Base-by-base conservation (phyloP, 129 eudicot genomes). In the Tagetes erecta region DNA sequence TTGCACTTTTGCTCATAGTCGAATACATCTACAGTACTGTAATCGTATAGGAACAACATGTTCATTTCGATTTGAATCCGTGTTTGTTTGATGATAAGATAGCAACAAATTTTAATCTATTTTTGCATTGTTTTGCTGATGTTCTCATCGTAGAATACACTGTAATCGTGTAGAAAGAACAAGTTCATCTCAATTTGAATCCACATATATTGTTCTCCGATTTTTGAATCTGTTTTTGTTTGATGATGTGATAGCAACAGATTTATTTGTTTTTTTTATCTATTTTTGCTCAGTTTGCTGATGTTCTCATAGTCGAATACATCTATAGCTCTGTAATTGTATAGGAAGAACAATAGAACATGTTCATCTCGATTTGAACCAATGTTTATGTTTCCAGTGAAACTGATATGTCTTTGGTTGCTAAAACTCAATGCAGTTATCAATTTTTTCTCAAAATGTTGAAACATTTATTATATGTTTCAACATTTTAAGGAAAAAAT, bases 351-450 rank as follows among this genome's bases (percentile, higher is more conserved):
- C 76, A 56, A 41, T 53, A 71, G 51, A 55, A 38, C 66, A 56
- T 30, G 67, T 72, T 8, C 1, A 40, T 72, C 39, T 71, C 53
- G 67, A 72, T 57, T 72, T 39, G 8, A 72, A 56, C 5, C 42
- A 13, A 41, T 55, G 27, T 37, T 60, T 11, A 60, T 35, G 40
- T 31, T 58, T 58, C 3, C 14, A 58, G 64, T 58, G 44, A 58
- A 47, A 38, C 14, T 47, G 45, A n/a, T 52, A 13, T 31, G 5
- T 11, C 7, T 27, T 59, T 51, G 51, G 41, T 38, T 70, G 64
- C 55, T 6, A 70, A 49, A 53, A 56, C 2, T 53, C 38, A 52
- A 13, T 66, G 35, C n/a, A 76, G 63, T 33, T 51, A 31, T 52
- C 60, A 3, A 34, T 8, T 41, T 53, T 14, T 44, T 37, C 10